Base-by-base conservation (phyloP, 345 rosid genomes). In the Sonneratia alba region DNA sequence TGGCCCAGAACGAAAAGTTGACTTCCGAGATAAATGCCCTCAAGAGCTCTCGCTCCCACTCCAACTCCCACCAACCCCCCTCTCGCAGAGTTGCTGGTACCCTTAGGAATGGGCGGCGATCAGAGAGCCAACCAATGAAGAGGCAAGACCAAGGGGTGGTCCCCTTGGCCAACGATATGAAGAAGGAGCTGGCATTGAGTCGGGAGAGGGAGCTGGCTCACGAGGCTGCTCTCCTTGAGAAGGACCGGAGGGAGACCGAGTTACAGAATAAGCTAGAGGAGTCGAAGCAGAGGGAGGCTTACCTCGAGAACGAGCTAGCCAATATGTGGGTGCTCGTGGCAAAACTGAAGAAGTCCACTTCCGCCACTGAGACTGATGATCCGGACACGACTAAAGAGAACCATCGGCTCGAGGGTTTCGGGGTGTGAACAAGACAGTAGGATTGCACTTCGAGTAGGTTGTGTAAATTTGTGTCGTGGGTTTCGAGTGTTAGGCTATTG, bases 241-340 rank as follows among this genome's bases (percentile, higher is more conserved):
- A 85, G 83, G 97, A 96, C 74, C 89, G 87, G 49, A 81, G 84
- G 74, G 99, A 91, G 83, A 78, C 84, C 0, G 97, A 89, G 72
- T 96, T 92, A 74, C 91, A 90, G 77, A 81, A 79, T 66, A 91
- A 78, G 70, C 81, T 92, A 14, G 94, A 92, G 80, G 99, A 96
- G 78, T 89, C 99, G n/a, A 92, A 92, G 78, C 91, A 85, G 61
- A 87, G 97, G 81, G 99, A 96, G 86, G 88, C 98, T 6, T 92
- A 96, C 77, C 77, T 96, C 72, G 99, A 96, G 85, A 90, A 92
- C 27, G 99, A 96, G 81, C 98, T 96, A 7, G 99, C 99, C 38
- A 96, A 85, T 77, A 96, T 96, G 99, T 96, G 99, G 99, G 97
- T 92, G 72, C 92, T 90, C 36, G 99, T 96, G 45, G 92, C 99